Evolutionary conservation across 176 grass and related monocot species (phyloP).

Genomic region (Saccharum spontaneum): DNA sequence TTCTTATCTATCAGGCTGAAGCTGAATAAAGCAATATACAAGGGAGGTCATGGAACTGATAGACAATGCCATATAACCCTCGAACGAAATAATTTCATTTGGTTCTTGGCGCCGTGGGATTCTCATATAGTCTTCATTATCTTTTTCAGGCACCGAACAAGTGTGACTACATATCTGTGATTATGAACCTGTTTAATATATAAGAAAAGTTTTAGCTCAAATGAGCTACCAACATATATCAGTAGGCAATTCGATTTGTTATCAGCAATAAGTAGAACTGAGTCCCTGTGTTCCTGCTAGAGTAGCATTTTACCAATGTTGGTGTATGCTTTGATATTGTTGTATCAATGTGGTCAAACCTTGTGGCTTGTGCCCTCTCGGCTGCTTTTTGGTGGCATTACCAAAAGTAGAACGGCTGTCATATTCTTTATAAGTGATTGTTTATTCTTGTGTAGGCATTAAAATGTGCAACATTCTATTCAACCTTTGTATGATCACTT

Average conservation of each 20-base stretch:
- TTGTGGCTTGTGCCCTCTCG: neutral
- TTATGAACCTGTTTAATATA: slow-evolving; percentile 30
- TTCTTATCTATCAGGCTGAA: slow-evolving; percentile 27
- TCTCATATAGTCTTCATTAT: neutral
- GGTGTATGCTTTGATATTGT: neutral
- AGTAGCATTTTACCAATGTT: neutral
- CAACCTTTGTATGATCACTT: neutral
- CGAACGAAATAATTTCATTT: neutral
- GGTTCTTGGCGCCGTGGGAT: neutral
- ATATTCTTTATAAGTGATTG: slow-evolving; percentile 29
- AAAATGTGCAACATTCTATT: neutral
- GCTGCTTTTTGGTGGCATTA: slow-evolving; percentile 7
- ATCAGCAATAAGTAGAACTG: slow-evolving; percentile 41
- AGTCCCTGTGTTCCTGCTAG: neutral
- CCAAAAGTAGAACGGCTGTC: slow-evolving; percentile 1
- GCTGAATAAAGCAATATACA: slow-evolving; percentile 30
- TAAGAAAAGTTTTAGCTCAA: slow-evolving; percentile 27
- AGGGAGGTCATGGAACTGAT: slow-evolving; percentile 17
- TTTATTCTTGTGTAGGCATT: neutral
- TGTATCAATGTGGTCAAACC: slow-evolving; percentile 24
- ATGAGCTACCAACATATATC: slow-evolving; percentile 24
- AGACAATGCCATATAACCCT: slow-evolving; percentile 10
- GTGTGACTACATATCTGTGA: slow-evolving; percentile 26
- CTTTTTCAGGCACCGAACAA: slow-evolving; percentile 32
- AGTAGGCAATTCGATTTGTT: slow-evolving; percentile 46